phyloP scores from a whole-genome alignment of 768 basidiomycete genomes.

The Lactarius hengduanensis region DNA sequence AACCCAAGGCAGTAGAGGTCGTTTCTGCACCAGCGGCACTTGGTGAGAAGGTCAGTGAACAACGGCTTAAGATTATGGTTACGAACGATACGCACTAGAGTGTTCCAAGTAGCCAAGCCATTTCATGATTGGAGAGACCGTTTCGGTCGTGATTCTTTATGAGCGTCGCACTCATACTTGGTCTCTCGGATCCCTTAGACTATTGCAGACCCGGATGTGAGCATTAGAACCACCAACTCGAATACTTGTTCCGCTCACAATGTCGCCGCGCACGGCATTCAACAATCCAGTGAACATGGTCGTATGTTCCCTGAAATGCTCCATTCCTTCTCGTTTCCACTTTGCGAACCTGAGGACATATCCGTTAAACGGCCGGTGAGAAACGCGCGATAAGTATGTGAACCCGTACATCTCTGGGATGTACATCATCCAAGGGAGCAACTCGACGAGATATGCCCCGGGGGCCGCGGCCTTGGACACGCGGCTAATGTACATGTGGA shows the following conservation, averaged over 20 bases:
- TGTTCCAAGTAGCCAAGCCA: conserved; percentile 24
- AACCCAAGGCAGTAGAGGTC: conserved; percentile 7
- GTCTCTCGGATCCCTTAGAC: conserved; percentile 13
- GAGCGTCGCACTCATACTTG: conserved; percentile 16
- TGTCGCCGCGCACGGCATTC: conserved; percentile 10
- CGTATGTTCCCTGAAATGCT: conserved; percentile 9
- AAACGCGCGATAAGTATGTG: not conserved
- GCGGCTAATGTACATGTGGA: not conserved
- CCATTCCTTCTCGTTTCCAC: conserved; percentile 31
- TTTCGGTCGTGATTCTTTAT: conserved; percentile 12
- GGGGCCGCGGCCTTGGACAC: conserved; percentile 17
- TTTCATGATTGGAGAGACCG: conserved; percentile 23
- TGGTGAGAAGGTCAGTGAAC: not conserved
- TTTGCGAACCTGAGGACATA: conserved; percentile 19
- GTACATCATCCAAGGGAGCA: conserved; percentile 28
- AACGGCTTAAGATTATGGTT: not conserved
- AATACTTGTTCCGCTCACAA: conserved; percentile 14
- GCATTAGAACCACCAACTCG: not conserved
- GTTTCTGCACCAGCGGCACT: conserved; percentile 9
- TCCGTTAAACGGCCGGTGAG: not conserved
- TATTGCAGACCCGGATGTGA: not conserved
- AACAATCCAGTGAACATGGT: conserved; percentile 26
- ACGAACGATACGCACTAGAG: conserved; percentile 17
- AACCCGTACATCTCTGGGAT: conserved; percentile 22
- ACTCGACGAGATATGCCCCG: conserved; percentile 29